Percentiles rank a stretch among this genome's conserved stretches.
Conservation (phyloP, 2,329 filamentous ascomycete genomes). For the Geosmithia putterillii region DNA sequence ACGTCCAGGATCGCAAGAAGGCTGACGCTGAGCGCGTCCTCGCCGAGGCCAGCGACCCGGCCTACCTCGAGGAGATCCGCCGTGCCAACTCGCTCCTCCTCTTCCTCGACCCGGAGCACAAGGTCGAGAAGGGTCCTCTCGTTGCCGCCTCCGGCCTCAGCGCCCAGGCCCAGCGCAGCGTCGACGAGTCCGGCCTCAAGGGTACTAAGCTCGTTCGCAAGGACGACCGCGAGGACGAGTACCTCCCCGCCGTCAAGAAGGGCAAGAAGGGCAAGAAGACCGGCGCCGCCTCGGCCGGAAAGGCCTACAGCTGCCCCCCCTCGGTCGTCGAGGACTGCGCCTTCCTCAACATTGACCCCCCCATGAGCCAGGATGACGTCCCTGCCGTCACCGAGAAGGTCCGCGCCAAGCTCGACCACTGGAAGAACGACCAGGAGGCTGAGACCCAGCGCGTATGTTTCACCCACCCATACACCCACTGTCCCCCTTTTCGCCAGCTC, state of each 20-base stretch:
- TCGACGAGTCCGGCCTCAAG: conserved; percentile 76
- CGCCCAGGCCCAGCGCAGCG: conserved; percentile 68
- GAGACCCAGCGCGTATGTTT: conserved; percentile 81
- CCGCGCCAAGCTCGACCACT: conserved; percentile 79
- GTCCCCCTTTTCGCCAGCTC: background rate
- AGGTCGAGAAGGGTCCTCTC: conserved; percentile 53
- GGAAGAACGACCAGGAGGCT: conserved; percentile 80
- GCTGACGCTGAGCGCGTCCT: conserved; percentile 66
- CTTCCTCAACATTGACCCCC: conserved; percentile 75
- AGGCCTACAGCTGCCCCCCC: conserved; percentile 71
- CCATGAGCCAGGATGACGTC: conserved; percentile 75
- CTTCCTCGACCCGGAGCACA: conserved; percentile 72
- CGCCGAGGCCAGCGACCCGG: conserved; percentile 71
- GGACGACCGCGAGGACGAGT: conserved; percentile 78
- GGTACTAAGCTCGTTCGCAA: conserved; percentile 76
- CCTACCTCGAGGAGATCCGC: conserved; percentile 87
- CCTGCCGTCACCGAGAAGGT: conserved; percentile 74
- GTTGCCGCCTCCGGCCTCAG: conserved; percentile 60
- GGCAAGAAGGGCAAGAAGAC: conserved; percentile 75
- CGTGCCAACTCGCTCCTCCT: conserved; percentile 77
- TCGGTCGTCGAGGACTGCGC: conserved; percentile 85
- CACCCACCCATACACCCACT: too few species aligned
- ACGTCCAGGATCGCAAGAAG: conserved; percentile 60
- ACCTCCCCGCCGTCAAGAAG: conserved; percentile 68
- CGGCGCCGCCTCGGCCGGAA: conserved; percentile 32